Base-by-base conservation (phyloP, 441 rosid genomes). In the Syzygium syzygioides region DNA sequence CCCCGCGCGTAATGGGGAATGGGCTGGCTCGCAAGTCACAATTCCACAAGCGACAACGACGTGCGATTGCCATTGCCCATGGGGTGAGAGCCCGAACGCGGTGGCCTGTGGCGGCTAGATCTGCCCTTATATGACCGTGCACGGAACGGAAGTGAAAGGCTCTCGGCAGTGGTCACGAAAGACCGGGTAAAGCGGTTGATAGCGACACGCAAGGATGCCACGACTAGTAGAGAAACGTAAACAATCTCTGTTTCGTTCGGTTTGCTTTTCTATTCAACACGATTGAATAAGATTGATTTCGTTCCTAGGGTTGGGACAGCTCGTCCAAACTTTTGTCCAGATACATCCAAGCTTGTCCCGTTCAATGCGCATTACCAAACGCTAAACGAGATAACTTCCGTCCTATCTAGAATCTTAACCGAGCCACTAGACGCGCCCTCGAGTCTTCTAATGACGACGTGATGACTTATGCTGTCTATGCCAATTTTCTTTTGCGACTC, bases 401-500 rank as follows among this genome's bases (percentile, higher is more conserved):
- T 54, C 56, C 56, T 54, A 54, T 17, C 19, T 17, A 17, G 56
- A 54, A 54, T 54, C 17, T 54, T 6, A 14, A 54, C 8, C 18
- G 7, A 54, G 56, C 18, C 56, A 54, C 20, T 20, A 17, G 2
- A 17, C 56, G 56, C 56, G 20, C 19, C 19, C 9, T 45, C 48
- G 2, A 45, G 48, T 45, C 48, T 53, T 53, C 55, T 13, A 14
- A 53, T 53, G 55, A 62, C 19, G 55, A 62, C 19, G 19, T 14
- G 32, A 62, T n/a, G 0, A n/a, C 34, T 7, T 17, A 2, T 0
- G 37, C 37, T 15, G 3, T 30, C 18, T 7, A 7, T 30, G 20
- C 23, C 17, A 18, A 14, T 64, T 37, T 64, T 30, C 37, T 30
- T 4, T 30, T 1, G 71, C 71, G 5, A 30, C 11, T 64, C 20